Evolutionary conservation across 2,329 filamentous ascomycete genomes (phyloP).

Genomic region (Magnaporthiopsis poae): DNA sequence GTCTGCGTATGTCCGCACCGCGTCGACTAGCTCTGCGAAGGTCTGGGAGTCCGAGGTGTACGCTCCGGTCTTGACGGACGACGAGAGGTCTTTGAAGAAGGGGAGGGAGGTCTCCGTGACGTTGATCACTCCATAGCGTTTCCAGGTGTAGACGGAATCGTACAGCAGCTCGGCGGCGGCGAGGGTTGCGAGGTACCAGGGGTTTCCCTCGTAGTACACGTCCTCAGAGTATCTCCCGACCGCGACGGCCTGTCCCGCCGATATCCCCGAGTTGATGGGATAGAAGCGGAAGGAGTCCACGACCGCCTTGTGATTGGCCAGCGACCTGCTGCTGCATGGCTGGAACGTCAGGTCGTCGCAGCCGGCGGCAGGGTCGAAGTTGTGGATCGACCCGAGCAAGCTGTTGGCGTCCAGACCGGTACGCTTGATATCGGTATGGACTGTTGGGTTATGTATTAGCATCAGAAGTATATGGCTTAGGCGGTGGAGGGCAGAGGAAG

Average conservation of each 20-base stretch:
- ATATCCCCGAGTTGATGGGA: slow-evolving; percentile 55
- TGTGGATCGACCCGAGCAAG: slow-evolving; percentile 55
- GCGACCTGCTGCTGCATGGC: slow-evolving; percentile 58
- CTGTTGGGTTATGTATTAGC: slow-evolving; percentile 15
- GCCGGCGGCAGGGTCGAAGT: slow-evolving; percentile 55
- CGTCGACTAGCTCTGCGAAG: slow-evolving; percentile 47
- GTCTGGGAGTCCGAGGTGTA: slow-evolving; percentile 40
- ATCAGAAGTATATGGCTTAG: background rate
- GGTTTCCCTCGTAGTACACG: slow-evolving; percentile 66
- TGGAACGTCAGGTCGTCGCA: slow-evolving; percentile 68
- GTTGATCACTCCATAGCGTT: slow-evolving; percentile 49
- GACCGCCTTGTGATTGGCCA: slow-evolving; percentile 68
- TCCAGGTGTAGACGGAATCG: slow-evolving; percentile 64
- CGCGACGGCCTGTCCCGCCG: slow-evolving; percentile 48
- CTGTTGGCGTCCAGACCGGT: slow-evolving; percentile 64
- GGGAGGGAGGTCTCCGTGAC: slow-evolving; percentile 55
- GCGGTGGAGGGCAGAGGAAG: slow-evolving; percentile 4
- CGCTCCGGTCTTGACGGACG: slow-evolving; percentile 49
- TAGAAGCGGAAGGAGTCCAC: slow-evolving; percentile 71
- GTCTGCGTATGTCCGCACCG: slow-evolving; percentile 49
- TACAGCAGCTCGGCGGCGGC: slow-evolving; percentile 75
- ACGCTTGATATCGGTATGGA: slow-evolving; percentile 51
- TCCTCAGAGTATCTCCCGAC: slow-evolving; percentile 65
- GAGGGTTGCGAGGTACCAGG: slow-evolving; percentile 69
- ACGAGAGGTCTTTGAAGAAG: slow-evolving; percentile 61